Conservation (phyloP, 1,284 basidiomycete species). For the Malassezia sp. region DNA sequence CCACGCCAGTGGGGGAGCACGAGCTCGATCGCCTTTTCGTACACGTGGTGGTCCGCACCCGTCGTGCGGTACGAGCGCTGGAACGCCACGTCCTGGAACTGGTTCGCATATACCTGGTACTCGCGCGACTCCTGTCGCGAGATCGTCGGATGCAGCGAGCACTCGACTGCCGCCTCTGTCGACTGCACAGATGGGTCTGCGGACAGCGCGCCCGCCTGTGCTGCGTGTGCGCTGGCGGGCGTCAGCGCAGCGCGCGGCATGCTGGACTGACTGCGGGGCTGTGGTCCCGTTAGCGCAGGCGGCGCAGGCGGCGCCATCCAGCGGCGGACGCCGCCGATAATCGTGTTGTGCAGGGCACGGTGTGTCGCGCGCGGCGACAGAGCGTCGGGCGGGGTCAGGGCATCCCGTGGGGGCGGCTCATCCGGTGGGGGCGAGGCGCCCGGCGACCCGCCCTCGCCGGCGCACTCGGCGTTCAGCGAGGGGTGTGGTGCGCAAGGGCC, state of each 20-base stretch:
- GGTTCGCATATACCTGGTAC: conserved; percentile 9
- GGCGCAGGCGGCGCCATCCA: conserved; percentile 8
- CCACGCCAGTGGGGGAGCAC: not conserved
- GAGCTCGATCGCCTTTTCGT: not conserved
- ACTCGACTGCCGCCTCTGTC: not conserved
- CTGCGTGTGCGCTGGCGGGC: too few species aligned
- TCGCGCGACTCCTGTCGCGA: conserved; percentile 13
- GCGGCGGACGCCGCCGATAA: conserved; percentile 12
- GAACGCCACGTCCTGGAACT: conserved; percentile 6
- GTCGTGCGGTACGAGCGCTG: not conserved
- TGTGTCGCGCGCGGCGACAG: not conserved
- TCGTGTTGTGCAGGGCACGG: not conserved
- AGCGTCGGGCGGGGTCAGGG: not conserved
- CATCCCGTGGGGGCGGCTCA: not conserved
- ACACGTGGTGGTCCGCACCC: conserved; percentile 9
- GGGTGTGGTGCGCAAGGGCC: conserved; percentile 1
- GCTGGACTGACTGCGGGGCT: not conserved
- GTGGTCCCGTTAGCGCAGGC: not conserved
- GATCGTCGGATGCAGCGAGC: conserved; percentile 6
- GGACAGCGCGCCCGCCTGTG: too few species aligned
- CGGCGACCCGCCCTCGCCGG: not conserved
- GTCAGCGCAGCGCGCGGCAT: not conserved
- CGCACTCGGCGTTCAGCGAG: conserved; percentile 5
- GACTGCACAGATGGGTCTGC: too few species aligned
- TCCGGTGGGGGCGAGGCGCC: not conserved